phyloP scores from a whole-genome alignment of 2,329 filamentous ascomycete genomes.

The Stemphylium lycopersici region DNA sequence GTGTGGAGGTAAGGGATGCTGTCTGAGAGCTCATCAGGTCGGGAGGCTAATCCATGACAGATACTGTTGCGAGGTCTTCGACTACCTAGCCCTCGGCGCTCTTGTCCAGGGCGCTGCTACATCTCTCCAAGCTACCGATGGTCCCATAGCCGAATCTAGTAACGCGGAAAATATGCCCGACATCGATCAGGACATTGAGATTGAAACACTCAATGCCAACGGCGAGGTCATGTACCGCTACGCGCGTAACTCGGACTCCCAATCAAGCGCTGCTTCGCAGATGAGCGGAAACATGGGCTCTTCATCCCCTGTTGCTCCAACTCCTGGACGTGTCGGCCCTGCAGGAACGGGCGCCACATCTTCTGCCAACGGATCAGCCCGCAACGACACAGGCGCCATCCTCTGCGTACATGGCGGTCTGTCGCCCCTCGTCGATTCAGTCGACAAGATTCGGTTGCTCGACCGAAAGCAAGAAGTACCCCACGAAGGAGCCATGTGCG shows the following conservation, averaged over 20 bases:
- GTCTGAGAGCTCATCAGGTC: not conserved
- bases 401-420: conserved; percentile 95
- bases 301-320: conserved; percentile 45
- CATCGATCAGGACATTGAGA: conserved; percentile 78
- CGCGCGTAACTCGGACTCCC: conserved; percentile 54
- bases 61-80: conserved; percentile 95
- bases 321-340: conserved; percentile 67
- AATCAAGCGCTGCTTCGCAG: conserved; percentile 46
- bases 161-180: conserved; percentile 57
- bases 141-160: conserved; percentile 56
- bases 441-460: conserved; percentile 93
- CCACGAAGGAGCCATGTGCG: conserved; percentile 98
- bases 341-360: conserved; percentile 81
- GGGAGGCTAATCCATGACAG: conserved; percentile 20
- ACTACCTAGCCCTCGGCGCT: conserved; percentile 90
- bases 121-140: conserved; percentile 67
- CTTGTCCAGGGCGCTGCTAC: conserved; percentile 84
- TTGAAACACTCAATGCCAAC: conserved; percentile 87
- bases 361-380: conserved; percentile 62
- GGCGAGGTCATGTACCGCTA: conserved; percentile 80
- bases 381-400: conserved; percentile 69
- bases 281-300: conserved; percentile 42
- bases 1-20: conserved; percentile 68
- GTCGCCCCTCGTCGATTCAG: conserved; percentile 86
- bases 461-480: conserved; percentile 97